Evolutionary conservation across 2,329 filamentous ascomycete genomes (phyloP), one percentile per base, ranked within the genome.

Genomic region (Dichotomopilus funicola): DNA sequence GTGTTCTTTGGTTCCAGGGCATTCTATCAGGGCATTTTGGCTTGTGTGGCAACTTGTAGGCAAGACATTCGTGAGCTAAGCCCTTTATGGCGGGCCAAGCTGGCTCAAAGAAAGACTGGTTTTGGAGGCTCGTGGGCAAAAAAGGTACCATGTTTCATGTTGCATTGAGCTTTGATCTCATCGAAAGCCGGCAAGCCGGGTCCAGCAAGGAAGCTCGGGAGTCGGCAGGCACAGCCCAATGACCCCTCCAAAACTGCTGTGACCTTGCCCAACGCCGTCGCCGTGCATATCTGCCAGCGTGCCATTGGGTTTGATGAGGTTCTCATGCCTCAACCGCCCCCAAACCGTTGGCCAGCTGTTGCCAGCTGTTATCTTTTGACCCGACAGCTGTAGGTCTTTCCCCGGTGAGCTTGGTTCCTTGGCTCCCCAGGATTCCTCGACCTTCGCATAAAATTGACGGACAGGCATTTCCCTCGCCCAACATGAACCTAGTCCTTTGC

Each of bases 241-340:
- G 11, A 34, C 35, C n/a, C 38, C 9, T 11, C 44, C 37, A n/a
- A n/a, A 12, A 12, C 34, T 7, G 19, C 19, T 27, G 19, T 27
- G 19, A 27, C 19, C 19, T 27, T 27, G 19, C 19, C 11, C 6
- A 11, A 42, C 10, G 40, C 40, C 40, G 40, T 45, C 44, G 46
- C 31, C 27, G 49, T 54, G 44, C 48, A 55, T 54, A 44, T 49
- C 45, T 50, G 51, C 41, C 45, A 49, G 44, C 48, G 56, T 59
- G 34, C 41, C 59, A 59, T 57, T 54, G 51, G 49, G 50, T 62
- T 62, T 62, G 55, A 62, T 63, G 59, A 59, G 61, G 37, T 60
- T 58, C 43, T 58, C 45, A 58, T 60, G 59, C 59, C 54, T 51
- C 48, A 27, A 31, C 4, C 13, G 10, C 12, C 41, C n/a, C 4